Conservation (phyloP, 139 green algal species). For the Chlorella vulgaris region DNA sequence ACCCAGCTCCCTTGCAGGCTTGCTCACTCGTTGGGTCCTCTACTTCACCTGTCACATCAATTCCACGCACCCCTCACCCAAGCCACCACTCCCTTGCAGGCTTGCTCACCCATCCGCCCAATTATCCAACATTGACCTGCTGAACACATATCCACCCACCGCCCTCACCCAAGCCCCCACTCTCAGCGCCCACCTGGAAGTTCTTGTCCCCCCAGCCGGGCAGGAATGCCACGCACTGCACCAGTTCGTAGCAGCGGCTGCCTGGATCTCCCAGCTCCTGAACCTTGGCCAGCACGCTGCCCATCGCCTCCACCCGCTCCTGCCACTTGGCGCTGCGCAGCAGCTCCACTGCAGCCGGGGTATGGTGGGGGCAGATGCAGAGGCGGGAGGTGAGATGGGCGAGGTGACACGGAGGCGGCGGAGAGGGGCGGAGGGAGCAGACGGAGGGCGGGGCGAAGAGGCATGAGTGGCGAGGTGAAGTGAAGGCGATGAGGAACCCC, state of each 20-base stretch:
- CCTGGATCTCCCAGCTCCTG: slow-evolving; percentile 42
- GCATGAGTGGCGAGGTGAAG: too few species aligned
- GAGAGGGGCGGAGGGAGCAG: too few species aligned
- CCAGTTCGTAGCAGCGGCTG: slow-evolving; percentile 49
- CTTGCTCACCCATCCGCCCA: too few species aligned
- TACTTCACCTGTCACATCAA: too few species aligned
- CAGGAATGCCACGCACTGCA: slow-evolving; percentile 71
- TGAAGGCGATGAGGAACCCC: too few species aligned
- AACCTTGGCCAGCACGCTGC: slow-evolving; percentile 51
- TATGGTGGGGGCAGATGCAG: not conserved
- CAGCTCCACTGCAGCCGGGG: slow-evolving; percentile 15
- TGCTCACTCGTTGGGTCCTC: too few species aligned
- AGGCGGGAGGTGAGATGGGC: not conserved
- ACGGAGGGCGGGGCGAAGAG: too few species aligned
- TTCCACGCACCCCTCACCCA: too few species aligned
- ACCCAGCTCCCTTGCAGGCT: too few species aligned
- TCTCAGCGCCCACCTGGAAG: slow-evolving; percentile 94
- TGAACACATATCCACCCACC: not conserved
- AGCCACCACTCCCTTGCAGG: too few species aligned
- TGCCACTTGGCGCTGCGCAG: slow-evolving; percentile 82
- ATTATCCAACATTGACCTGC: too few species aligned
- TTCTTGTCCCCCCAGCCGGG: slow-evolving; percentile 96
- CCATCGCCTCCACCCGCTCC: slow-evolving; percentile 82
- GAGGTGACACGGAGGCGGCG: not conserved
- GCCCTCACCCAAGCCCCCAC: slow-evolving; percentile 19